A percentile compares a stretch with the other conserved stretches of the same genome.
Conservation (phyloP, 768 basidiomycete genomes). For the Russula olivacea region DNA sequence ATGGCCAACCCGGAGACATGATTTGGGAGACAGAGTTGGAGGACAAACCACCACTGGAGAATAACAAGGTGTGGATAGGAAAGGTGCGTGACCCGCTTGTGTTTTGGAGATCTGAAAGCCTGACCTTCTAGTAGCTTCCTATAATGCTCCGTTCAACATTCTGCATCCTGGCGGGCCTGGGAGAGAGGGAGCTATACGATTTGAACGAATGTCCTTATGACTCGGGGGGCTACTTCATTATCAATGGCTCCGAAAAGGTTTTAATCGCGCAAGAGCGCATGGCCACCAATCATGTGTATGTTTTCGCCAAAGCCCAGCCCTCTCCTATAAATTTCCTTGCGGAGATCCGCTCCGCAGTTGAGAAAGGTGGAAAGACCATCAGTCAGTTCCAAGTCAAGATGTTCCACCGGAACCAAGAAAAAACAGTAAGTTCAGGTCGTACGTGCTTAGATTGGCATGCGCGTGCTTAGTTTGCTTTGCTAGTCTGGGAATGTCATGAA, state of each 20-base stretch:
- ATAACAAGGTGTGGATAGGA: constrained; percentile 89
- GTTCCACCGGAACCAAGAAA: constrained; percentile 86
- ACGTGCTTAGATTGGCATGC: not conserved
- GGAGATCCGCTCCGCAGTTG: constrained; percentile 95
- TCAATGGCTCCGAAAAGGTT: constrained; percentile 99
- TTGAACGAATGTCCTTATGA: constrained; percentile 98
- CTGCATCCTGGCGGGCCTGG: constrained; percentile 80
- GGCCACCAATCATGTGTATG: constrained; percentile 99
- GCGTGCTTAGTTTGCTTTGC: constrained; percentile 21
- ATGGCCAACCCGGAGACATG: constrained; percentile 74
- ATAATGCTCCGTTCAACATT: constrained; percentile 97
- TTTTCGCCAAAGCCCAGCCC: constrained; percentile 96
- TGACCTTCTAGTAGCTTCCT: constrained; percentile 59
- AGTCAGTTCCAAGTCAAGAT: constrained; percentile 98
- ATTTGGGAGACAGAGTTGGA: constrained; percentile 71
- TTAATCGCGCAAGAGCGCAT: constrained; percentile 98
- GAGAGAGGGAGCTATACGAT: constrained; percentile 78
- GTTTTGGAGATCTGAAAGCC: not conserved
- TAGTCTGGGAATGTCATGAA: constrained; percentile 91
- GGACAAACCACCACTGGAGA: constrained; percentile 49
- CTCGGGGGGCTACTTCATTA: constrained; percentile 98
- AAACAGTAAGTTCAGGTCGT: constrained; percentile 54
- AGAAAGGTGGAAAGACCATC: constrained; percentile 97
- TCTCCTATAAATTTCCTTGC: constrained; percentile 94
- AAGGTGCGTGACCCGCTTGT: constrained; percentile 50